Evolutionary conservation across 306 rosid species (phyloP).

Genomic region (Pueraria montana): DNA sequence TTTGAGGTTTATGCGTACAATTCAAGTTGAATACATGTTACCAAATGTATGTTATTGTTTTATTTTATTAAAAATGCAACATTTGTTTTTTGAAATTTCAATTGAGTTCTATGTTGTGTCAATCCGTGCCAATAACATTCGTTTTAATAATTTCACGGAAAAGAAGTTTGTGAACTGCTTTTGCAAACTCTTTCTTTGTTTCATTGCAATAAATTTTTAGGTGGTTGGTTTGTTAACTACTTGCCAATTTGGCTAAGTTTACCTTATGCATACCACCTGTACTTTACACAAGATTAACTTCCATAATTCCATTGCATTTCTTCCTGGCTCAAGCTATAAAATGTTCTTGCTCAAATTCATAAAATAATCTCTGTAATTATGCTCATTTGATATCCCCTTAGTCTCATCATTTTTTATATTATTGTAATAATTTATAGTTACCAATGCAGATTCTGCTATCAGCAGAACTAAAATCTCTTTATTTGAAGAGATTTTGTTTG

Average conservation of each 20-base stretch:
- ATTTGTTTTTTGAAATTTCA: constrained; percentile 23
- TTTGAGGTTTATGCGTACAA: too few relatives aligned
- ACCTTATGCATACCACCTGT: constrained; percentile 37
- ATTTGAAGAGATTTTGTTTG: constrained; percentile 82
- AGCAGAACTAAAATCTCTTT: constrained; percentile 50
- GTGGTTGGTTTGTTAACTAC: constrained; percentile 30
- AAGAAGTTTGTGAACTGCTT: constrained; percentile 21
- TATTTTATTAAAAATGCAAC: not conserved
- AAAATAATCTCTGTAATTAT: constrained; percentile 23
- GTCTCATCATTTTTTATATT: constrained; percentile 32
- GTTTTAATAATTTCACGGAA: constrained; percentile 10
- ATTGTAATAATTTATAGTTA: constrained; percentile 20
- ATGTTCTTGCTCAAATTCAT: constrained; percentile 33
- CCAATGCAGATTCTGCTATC: constrained; percentile 65
- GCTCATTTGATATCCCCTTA: constrained; percentile 34
- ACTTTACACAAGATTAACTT: too few relatives aligned
- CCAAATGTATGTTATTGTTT: constrained; percentile 26
- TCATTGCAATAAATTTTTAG: not conserved
- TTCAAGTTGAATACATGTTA: too few relatives aligned
- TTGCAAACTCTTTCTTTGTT: constrained; percentile 29
- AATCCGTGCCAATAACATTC: constrained; percentile 2
- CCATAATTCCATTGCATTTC: constrained; percentile 6
- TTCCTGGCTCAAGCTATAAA: constrained; percentile 19
- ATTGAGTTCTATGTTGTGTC: constrained; percentile 12
- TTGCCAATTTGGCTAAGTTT: constrained; percentile 13